Base-by-base conservation (phyloP, 352 stramenopile genomes). In the Globisporangium alternatum region DNA sequence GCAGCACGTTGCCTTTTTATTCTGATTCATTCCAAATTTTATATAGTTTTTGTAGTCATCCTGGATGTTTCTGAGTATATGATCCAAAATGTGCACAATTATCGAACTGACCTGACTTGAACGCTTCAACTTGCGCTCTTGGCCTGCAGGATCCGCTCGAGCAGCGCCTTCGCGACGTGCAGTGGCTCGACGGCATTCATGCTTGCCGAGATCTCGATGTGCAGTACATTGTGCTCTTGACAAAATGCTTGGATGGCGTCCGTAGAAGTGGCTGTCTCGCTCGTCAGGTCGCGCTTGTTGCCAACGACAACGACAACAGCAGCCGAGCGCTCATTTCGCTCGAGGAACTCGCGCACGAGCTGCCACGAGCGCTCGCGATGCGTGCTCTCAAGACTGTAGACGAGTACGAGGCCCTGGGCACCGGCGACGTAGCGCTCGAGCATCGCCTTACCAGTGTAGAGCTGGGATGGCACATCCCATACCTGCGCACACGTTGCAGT, bases 381-480 rank as follows among this genome's bases (percentile, higher is more conserved):
- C 19, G 25, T 43, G 21, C 25, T 48, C 30, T 69, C 49, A 2
- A 77, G 56, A 33, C 77, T 83, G 59, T 82, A 89, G 15, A 90
- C 63, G 15, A 90, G 51, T 25, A 86, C 28, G 3, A 80, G 21
- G 2, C 71, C 78, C 21, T 79, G 62, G 0, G 69, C 49, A 4
- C 65, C 56, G 21, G 53, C 15, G 19, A 90, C 48, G 25, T 90
- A 90, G 8, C 64, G 75, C 12, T 76, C 59, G 44, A 78, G 66
- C 62, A 90, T 86, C 25, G 39, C 55, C n/a, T 69, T 61, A 15
- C 81, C 77, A 0, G 69, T 66, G 56, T 78, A 90, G 53, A 80
- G 70, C 57, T 76, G 68, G 15, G 72, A 69, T n/a, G 79, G 81
- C 6, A 89, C 69, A 58, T 90, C 81, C 79, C 81, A 90, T 0